These are phyloP conservation scores for Leccinum colubrinum DNA, from an alignment of 1,284 basidiomycete genomes.

Conservation along the genomic window DNA sequence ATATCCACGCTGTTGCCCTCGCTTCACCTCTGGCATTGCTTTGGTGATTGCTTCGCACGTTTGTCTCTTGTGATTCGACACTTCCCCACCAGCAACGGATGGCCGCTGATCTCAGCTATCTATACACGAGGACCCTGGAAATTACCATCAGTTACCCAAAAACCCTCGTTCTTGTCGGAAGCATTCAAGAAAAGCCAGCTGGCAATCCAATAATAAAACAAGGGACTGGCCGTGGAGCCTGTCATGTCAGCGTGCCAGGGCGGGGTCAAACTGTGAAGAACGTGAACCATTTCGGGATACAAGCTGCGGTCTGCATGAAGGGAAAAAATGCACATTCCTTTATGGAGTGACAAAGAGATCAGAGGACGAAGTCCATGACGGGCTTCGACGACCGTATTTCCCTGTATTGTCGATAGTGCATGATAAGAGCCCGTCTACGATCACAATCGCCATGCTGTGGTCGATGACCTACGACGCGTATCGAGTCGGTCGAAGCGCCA, in stretches of 20 bases:
- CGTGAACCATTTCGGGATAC: constrained; percentile 1
- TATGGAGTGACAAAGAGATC: background rate
- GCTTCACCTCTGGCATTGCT: background rate
- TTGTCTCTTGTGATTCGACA: background rate
- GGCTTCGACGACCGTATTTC: background rate
- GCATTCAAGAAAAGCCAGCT: background rate
- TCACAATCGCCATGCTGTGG: background rate
- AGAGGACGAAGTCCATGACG: background rate
- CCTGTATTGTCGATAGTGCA: background rate
- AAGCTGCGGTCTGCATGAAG: background rate
- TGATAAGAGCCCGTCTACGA: background rate
- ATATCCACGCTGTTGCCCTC: background rate
- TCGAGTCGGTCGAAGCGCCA: background rate
- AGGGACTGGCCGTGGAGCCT: background rate
- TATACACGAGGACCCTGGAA: background rate
- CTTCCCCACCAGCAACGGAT: background rate
- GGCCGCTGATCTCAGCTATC: background rate
- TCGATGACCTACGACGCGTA: background rate
- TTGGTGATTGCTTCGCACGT: constrained; percentile 6
- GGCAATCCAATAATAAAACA: background rate
- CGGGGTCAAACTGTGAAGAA: background rate
- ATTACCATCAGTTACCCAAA: background rate
- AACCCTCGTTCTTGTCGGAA: background rate
- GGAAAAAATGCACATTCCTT: background rate
- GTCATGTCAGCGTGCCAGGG: background rate